Percentiles rank a stretch among this genome's conserved stretches.
Evolutionary conservation across 805 yeast genomes (phyloP).

Genomic region (Starmerella geochares): DNA sequence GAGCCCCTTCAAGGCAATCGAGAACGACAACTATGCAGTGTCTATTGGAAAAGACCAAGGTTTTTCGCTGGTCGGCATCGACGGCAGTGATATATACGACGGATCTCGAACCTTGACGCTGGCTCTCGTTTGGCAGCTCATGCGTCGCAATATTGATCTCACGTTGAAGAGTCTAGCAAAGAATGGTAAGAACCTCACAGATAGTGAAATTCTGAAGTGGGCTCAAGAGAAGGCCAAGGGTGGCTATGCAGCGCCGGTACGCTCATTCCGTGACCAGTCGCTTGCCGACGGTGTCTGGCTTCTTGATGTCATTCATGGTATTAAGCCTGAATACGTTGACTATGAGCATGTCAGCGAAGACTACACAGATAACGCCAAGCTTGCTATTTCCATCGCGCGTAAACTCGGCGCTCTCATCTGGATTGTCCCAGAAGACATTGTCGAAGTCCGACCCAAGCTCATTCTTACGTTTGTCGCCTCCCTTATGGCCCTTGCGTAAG

Average conservation of each 20-base stretch:
- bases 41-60: slow-evolving; percentile 86
- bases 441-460: slow-evolving; percentile 88
- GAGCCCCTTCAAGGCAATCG: slow-evolving; percentile 87
- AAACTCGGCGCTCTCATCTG: slow-evolving; percentile 95
- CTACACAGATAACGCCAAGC: slow-evolving; percentile 83
- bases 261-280: slow-evolving; percentile 77
- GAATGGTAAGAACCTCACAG: slow-evolving; percentile 67
- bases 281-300: slow-evolving; percentile 70
- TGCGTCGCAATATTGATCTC: slow-evolving; percentile 87
- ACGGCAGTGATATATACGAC: slow-evolving; percentile 93
- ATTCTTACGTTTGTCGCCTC: slow-evolving; percentile 92
- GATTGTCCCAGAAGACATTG: slow-evolving; percentile 99
- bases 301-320: slow-evolving; percentile 80
- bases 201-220: slow-evolving; percentile 84
- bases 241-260: slow-evolving; percentile 75
- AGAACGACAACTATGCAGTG: slow-evolving; percentile 97
- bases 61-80: slow-evolving; percentile 93
- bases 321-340: slow-evolving; percentile 96
- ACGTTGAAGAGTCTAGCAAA: slow-evolving; percentile 66
- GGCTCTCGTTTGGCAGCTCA: slow-evolving; percentile 95
- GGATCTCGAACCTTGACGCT: slow-evolving; percentile 81
- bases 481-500: slow-evolving; percentile 55
- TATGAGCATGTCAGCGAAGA: slow-evolving; percentile 87
- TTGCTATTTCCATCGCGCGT: slow-evolving; percentile 97
- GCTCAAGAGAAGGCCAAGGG: slow-evolving; percentile 65